A percentile compares a stretch with the other conserved stretches of the same genome.
phyloP scores from a whole-genome alignment of 176 grass and related monocot genomes.

The Aegilops umbellulata region DNA sequence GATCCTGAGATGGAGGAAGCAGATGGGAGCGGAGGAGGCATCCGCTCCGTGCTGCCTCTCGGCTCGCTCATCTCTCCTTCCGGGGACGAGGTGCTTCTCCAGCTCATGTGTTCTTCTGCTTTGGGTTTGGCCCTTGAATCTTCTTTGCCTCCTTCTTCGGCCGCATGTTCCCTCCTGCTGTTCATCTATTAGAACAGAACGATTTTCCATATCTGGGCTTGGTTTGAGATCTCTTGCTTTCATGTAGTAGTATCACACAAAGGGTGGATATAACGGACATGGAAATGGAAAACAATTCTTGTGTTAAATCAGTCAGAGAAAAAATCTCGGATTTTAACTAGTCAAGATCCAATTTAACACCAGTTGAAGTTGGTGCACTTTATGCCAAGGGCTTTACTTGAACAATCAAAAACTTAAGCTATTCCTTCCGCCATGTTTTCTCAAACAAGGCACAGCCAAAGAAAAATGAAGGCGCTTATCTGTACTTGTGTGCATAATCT shows the following conservation, averaged over 20 bases:
- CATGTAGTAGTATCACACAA: too few relatives aligned
- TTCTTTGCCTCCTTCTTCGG: neutral
- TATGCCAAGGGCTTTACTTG: neutral
- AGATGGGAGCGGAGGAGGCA: neutral
- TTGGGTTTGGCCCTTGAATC: neutral
- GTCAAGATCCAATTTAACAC: neutral
- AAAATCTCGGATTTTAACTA: neutral
- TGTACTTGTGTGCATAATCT: too few relatives aligned
- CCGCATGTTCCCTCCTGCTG: too few relatives aligned
- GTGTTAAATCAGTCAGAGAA: neutral
- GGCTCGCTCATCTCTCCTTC: slow-evolving; percentile 37
- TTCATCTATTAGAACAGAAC: neutral
- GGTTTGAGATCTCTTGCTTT: neutral
- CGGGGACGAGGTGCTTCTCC: slow-evolving; percentile 41
- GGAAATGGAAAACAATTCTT: too few relatives aligned
- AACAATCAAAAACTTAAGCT: neutral
- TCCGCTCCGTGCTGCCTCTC: slow-evolving; percentile 25
- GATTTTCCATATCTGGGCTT: too few relatives aligned
- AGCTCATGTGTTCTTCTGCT: neutral
- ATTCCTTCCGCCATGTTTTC: neutral
- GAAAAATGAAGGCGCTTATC: too few relatives aligned
- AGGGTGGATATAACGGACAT: too few relatives aligned
- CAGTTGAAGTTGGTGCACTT: neutral
- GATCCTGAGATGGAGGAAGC: slow-evolving; percentile 26
- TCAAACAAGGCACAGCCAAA: neutral